Evolutionary conservation across 73 alveolate species (phyloP).

Genomic region (Paramecium octaurelia): DNA sequence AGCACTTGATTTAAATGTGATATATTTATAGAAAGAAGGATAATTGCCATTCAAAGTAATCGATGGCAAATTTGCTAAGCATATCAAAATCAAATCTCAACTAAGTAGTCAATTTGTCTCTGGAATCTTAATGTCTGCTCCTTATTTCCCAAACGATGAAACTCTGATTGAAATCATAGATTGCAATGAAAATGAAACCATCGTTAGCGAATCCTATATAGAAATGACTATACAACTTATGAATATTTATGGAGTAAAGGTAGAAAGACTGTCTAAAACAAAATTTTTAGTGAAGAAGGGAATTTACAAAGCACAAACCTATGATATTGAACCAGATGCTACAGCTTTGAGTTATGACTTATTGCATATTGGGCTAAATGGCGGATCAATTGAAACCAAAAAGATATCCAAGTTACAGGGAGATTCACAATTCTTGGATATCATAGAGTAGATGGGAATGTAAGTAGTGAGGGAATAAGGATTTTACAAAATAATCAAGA

Average conservation of each 20-base stretch:
- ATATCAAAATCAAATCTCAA: constrained; percentile 42
- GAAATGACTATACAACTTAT: constrained; percentile 53
- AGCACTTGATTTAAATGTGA: constrained; percentile 27
- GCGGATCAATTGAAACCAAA: constrained; percentile 18
- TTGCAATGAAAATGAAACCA: not conserved
- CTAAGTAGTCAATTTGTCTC: constrained; percentile 46
- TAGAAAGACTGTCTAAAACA: not conserved
- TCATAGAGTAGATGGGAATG: constrained; percentile 29
- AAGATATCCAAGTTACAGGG: constrained; percentile 34
- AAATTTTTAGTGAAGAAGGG: constrained; percentile 8
- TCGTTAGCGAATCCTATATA: constrained; percentile 36
- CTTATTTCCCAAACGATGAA: constrained; percentile 18
- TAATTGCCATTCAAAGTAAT: constrained; percentile 38
- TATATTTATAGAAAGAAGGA: not conserved
- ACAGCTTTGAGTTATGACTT: constrained; percentile 52
- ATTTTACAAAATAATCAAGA: not conserved
- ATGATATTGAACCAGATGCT: constrained; percentile 59
- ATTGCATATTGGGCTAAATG: constrained; percentile 45
- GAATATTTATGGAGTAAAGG: constrained; percentile 40
- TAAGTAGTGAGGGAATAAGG: constrained; percentile 25
- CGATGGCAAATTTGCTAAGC: not conserved
- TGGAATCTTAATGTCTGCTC: constrained; percentile 56
- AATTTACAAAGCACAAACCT: not conserved
- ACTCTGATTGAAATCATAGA: not conserved
- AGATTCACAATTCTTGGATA: constrained; percentile 51